Percentiles rank a stretch among this genome's conserved stretches.
These are phyloP conservation scores for Capillidium heterosporum DNA, from an alignment of 371 early-diverging fungal genomes.

Conservation along the genomic window DNA sequence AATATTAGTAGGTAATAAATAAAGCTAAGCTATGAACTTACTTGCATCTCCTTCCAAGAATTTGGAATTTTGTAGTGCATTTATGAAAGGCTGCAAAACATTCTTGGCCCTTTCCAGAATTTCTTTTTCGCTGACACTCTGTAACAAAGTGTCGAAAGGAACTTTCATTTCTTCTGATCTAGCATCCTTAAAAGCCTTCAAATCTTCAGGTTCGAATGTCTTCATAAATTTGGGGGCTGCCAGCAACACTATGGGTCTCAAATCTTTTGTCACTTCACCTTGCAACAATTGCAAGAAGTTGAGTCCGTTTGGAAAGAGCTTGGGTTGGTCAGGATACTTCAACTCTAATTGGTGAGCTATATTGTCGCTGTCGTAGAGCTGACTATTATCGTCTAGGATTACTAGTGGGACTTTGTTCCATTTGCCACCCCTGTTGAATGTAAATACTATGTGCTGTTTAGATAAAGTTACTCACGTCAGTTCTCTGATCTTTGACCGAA, in stretches of 20 bases:
- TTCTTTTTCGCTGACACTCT: neutral
- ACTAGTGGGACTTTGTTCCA: neutral
- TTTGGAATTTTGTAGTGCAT: neutral
- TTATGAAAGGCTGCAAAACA: neutral
- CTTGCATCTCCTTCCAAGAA: neutral
- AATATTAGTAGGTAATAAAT: neutral
- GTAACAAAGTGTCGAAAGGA: neutral
- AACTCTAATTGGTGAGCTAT: neutral
- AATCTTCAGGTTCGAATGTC: no score
- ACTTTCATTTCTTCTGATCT: neutral
- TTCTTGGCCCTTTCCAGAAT: neutral
- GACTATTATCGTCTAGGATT: neutral
- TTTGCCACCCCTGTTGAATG: neutral
- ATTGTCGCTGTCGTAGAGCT: neutral
- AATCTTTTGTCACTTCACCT: neutral
- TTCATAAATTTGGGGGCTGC: neutral
- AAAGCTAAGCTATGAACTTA: neutral
- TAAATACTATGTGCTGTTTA: no score
- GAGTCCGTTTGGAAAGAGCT: neutral
- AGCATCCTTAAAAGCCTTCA: neutral
- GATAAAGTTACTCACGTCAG: no score
- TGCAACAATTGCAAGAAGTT: neutral
- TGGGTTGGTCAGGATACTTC: neutral
- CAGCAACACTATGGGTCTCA: neutral
- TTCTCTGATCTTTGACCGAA: no score